Evolutionary conservation across 2,329 filamentous ascomycete genomes (phyloP).

Genomic region (Harringtonia lauricola): DNA sequence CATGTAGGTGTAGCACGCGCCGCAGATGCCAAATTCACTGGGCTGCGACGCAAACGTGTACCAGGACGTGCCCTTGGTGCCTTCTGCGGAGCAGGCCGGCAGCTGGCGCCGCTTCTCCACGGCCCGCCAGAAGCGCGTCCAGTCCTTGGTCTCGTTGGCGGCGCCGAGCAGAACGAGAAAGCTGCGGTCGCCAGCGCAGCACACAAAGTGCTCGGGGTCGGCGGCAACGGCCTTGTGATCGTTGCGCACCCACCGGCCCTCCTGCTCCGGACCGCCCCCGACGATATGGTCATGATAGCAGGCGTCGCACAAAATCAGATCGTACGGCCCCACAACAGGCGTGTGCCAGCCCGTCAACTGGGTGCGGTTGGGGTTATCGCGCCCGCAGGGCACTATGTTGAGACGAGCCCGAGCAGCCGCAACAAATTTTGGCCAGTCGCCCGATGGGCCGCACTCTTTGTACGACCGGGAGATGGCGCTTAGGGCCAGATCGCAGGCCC

Average conservation of each 20-base stretch:
- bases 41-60: constrained; percentile 22
- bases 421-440: constrained; percentile 23
- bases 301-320: constrained; percentile 21
- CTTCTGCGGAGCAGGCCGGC: constrained; percentile 19
- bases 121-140: constrained; percentile 22
- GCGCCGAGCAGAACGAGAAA: constrained; percentile 19
- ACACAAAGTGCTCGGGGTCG: constrained; percentile 17
- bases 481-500: constrained; percentile 24
- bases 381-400: constrained; percentile 3
- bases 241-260: too few species aligned
- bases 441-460: constrained; percentile 12
- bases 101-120: constrained; percentile 15
- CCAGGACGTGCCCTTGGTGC: constrained; percentile 21
- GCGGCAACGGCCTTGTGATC: too few species aligned
- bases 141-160: constrained; percentile 17
- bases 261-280: constrained; percentile 12
- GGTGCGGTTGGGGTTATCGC: not conserved
- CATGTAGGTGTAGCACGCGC: constrained; percentile 22
- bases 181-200: constrained; percentile 16
- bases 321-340: constrained; percentile 14
- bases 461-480: constrained; percentile 21
- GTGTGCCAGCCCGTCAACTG: constrained; percentile 21
- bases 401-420: constrained; percentile 15
- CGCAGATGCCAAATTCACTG: constrained; percentile 23
- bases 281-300: constrained; percentile 27